A percentile compares a stretch with the other conserved stretches of the same genome.
Conservation (phyloP, 2,329 filamentous ascomycete species). For the Grosmannia penicillata region DNA sequence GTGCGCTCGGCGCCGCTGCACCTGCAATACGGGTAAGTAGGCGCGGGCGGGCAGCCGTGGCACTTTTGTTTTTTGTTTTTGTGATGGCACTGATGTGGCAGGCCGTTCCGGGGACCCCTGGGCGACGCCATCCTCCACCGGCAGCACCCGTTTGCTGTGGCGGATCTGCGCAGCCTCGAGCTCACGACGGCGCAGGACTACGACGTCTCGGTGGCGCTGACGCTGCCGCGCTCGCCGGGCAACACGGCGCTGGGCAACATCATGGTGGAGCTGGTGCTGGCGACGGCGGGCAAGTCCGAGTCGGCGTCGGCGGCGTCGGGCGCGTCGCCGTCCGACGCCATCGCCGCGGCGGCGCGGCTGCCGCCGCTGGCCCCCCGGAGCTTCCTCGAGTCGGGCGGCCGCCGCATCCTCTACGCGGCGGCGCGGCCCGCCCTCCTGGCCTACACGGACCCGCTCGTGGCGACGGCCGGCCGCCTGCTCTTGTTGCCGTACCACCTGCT, state of each 20-base stretch:
- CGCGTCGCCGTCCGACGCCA: slow-evolving; percentile 1
- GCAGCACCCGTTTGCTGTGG: slow-evolving; percentile 30
- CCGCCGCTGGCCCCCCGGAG: slow-evolving; percentile 11
- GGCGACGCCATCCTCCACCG: background rate
- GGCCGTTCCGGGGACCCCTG: no score
- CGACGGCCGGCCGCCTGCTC: slow-evolving; percentile 42
- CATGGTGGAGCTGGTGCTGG: slow-evolving; percentile 72
- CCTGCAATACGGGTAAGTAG: slow-evolving; percentile 42
- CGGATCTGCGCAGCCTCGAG: slow-evolving; percentile 28
- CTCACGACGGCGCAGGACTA: slow-evolving; percentile 65
- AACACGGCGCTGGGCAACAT: slow-evolving; percentile 80
- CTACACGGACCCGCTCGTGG: slow-evolving; percentile 58
- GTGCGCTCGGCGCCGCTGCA: slow-evolving; percentile 36
- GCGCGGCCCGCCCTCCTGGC: slow-evolving; percentile 66
- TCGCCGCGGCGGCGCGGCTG: slow-evolving; percentile 18
- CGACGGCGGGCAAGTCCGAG: slow-evolving; percentile 33
- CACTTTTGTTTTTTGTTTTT: background rate
- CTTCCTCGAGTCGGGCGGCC: slow-evolving; percentile 19
- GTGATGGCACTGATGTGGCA: no score
- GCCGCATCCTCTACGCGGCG: slow-evolving; percentile 42
- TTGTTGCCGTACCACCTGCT: slow-evolving; percentile 57
- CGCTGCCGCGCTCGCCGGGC: slow-evolving; percentile 59
- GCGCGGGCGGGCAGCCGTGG: no score
- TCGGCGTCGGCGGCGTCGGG: background rate
- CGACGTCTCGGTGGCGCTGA: slow-evolving; percentile 63